phyloP scores from a whole-genome alignment of 345 rosid genomes.

The Eucalyptus caleyi region DNA sequence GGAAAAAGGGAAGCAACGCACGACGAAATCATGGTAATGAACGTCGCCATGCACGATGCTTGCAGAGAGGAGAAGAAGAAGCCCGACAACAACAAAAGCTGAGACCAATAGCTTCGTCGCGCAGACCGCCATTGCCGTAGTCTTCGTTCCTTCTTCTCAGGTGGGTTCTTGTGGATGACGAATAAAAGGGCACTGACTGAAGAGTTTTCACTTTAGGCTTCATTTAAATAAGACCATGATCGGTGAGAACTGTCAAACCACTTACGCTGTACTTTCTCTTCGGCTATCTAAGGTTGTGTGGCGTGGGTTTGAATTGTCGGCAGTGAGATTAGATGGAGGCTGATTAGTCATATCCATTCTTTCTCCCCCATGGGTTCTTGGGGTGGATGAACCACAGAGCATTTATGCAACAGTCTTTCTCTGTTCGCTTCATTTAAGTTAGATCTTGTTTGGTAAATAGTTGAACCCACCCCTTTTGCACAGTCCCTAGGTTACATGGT shows the following conservation, averaged over 20 bases:
- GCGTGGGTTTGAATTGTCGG: not conserved
- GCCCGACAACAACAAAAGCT: not conserved
- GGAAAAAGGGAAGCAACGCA: not conserved
- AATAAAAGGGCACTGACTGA: not conserved
- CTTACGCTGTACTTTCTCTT: not conserved
- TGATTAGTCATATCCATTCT: not conserved
- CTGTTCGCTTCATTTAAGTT: not conserved
- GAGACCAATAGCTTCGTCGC: not conserved
- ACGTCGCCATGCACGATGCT: not conserved
- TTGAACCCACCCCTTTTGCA: not conserved
- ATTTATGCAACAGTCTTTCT: not conserved
- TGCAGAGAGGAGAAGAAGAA: not conserved
- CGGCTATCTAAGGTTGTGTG: not conserved
- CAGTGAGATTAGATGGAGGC: not conserved
- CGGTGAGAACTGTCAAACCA: not conserved
- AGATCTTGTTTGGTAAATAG: not conserved
- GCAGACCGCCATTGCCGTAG: not conserved
- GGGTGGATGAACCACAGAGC: not conserved
- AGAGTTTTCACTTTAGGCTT: not conserved
- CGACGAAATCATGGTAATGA: not conserved
- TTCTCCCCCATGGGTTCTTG: not conserved
- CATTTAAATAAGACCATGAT: not conserved
- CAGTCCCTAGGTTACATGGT: not conserved
- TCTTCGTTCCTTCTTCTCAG: not conserved
- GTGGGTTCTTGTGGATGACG: not conserved